A percentile compares a stretch with the other conserved stretches of the same genome.
These are phyloP conservation scores for Sphaerulina musiva DNA, from an alignment of 2,329 filamentous ascomycete species.

Conservation along the genomic window DNA sequence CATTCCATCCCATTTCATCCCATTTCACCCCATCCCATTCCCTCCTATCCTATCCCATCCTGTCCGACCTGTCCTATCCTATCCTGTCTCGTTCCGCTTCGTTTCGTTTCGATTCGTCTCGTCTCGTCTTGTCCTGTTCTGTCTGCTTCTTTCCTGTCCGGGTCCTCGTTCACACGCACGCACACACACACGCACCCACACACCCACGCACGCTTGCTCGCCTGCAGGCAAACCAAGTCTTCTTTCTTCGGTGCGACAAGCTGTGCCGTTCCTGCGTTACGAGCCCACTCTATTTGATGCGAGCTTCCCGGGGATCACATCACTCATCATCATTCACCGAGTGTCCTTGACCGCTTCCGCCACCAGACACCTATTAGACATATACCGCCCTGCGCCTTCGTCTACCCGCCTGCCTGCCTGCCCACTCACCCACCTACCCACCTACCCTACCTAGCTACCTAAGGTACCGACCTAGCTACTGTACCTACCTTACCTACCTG, in stretches of 20 bases:
- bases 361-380: conserved; percentile 6
- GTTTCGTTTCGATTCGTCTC: no score
- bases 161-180: no score
- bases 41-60: no score
- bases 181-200: no score
- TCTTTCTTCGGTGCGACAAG: not conserved
- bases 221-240: not conserved
- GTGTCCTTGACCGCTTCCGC: conserved; percentile 13
- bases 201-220: not conserved
- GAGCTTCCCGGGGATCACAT: not conserved
- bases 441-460: no score
- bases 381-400: conserved; percentile 12
- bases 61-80: no score
- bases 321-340: conserved; percentile 5
- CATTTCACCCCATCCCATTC: no score
- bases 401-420: not conserved
- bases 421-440: not conserved
- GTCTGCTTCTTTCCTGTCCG: not conserved
- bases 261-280: conserved; percentile 8
- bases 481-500: no score
- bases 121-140: not conserved
- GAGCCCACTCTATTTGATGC: conserved; percentile 7
- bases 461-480: no score
- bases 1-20: no score
- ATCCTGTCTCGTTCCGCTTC: no score